A percentile compares a stretch with the other conserved stretches of the same genome.
Evolutionary conservation across 805 yeast genomes (phyloP).

Genomic region (Yamadazyma sp.): DNA sequence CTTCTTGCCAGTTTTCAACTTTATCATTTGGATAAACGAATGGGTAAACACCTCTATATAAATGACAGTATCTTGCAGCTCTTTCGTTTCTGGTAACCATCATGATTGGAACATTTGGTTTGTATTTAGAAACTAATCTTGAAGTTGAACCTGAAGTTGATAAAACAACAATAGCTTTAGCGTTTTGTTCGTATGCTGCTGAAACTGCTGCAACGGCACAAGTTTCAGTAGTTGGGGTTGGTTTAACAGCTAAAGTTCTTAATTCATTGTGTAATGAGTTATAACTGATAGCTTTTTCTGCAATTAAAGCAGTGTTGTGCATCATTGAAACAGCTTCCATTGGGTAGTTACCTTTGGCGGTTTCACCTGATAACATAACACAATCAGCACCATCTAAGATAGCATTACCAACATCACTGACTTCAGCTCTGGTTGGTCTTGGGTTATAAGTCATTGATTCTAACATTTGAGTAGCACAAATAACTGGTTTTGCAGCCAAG

Average conservation of each 20-base stretch:
- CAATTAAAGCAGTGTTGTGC: slow-evolving; percentile 95
- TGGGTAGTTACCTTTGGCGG: slow-evolving; percentile 99
- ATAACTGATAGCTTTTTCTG: slow-evolving; percentile 96
- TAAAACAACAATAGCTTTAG: slow-evolving; percentile 94
- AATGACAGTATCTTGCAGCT: slow-evolving; percentile 93
- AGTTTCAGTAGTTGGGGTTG: slow-evolving; percentile 93
- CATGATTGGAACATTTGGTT: slow-evolving; percentile 95
- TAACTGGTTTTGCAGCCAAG: slow-evolving; percentile 98
- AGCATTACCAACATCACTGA: slow-evolving; percentile 98
- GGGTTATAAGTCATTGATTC: slow-evolving; percentile 99
- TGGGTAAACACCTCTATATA: slow-evolving; percentile 98
- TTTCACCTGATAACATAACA: slow-evolving; percentile 99
- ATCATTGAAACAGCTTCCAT: slow-evolving; percentile 96
- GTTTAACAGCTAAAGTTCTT: slow-evolving; percentile 79
- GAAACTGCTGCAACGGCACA: slow-evolving; percentile 96
- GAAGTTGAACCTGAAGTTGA: slow-evolving; percentile 95
- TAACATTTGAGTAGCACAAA: slow-evolving; percentile 99
- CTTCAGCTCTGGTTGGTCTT: slow-evolving; percentile 99
- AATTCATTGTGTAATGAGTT: slow-evolving; percentile 80
- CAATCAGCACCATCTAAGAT: slow-evolving; percentile 99
- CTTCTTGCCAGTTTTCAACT: slow-evolving; percentile 88
- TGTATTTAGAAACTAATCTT: slow-evolving; percentile 94
- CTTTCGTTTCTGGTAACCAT: slow-evolving; percentile 95
- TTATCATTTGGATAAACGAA: slow-evolving; percentile 70
- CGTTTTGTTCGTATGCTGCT: slow-evolving; percentile 93